Evolutionary conservation across 23 red algal species (phyloP), one percentile per base, ranked within the genome.

Genomic region (Gracilaria gracilis): DNA sequence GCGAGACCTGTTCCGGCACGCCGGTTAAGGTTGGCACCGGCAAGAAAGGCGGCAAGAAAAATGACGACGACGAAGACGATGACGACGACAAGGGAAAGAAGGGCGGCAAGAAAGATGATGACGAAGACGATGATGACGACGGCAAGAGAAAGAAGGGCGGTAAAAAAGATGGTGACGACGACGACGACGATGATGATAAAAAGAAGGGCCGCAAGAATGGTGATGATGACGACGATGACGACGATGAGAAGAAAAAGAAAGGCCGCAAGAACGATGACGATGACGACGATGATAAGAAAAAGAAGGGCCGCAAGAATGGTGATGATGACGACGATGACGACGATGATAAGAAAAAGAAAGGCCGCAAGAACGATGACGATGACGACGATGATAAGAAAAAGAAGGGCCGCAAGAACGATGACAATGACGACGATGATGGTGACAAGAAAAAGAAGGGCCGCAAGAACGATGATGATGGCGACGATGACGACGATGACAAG

Each of bases 381-480:
- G 69, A 75, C 37, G 69, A 75, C 37, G 69, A 75, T 23, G 69
- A 75, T n/a, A n/a, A n/a, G n/a, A n/a, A 40, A 27, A 75, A 75
- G 69, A 13, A 31, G 28, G 25, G 25, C 20, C 15, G 25, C 35
- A 32, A 75, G 15, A 36, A 75, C 35, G 39, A 47, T 16, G 39
- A 75, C 20, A 23, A 75, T 36, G 69, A 47, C 69, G 35, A 25
- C 17, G 36, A 47, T 16, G 39, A 75, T 7, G 39, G 44, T 36
- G 69, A 47, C 69, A 15, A 25, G 0, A 46, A 40, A 27, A 75
- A 75, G 69, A 13, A 31, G 28, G 25, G 25, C 20, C 15, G 25
- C 27, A 71, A 75, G 69, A 19, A 23, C 69, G 6, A 17, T 9
- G 29, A 46, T 4, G 36, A 31, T 4, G 69, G 25, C 31, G 27